A percentile compares a stretch with the other conserved stretches of the same genome.
Evolutionary conservation across 2,329 filamentous ascomycete species (phyloP).

Genomic region (Fusarium sp.): DNA sequence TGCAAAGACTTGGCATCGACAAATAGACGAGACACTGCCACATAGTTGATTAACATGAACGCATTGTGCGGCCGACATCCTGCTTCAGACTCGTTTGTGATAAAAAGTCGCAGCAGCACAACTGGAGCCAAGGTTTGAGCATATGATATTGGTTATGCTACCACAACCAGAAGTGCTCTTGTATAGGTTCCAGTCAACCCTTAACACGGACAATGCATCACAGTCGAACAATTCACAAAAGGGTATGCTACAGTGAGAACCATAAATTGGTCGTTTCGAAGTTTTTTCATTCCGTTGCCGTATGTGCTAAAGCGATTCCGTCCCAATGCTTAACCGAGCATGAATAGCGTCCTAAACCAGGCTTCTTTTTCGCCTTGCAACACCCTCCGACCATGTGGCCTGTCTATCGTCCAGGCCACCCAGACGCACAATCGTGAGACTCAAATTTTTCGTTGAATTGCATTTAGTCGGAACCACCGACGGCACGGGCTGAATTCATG

Average conservation of each 20-base stretch:
- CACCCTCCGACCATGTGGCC: constrained; percentile 53
- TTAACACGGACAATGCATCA: background rate
- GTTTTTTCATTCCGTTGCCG: constrained; percentile 56
- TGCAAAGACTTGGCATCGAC: background rate
- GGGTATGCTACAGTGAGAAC: constrained; percentile 18
- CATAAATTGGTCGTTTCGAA: constrained; percentile 47
- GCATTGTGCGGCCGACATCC: background rate
- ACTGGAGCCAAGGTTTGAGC: too few species aligned
- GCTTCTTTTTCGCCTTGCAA: constrained; percentile 52
- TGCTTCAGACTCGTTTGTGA: too few species aligned
- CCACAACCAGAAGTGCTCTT: background rate
- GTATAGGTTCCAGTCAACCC: background rate
- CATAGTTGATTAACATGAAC: background rate
- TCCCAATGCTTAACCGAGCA: constrained; percentile 57
- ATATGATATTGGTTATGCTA: too few species aligned
- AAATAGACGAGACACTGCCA: background rate
- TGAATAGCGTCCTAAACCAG: constrained; percentile 56
- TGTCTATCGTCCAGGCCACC: constrained; percentile 54
- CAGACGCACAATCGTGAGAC: constrained; percentile 56
- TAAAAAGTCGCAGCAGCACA: too few species aligned
- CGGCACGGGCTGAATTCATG: constrained; percentile 66
- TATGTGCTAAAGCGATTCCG: constrained; percentile 55
- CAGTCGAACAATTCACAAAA: background rate
- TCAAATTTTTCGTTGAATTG: constrained; percentile 50
- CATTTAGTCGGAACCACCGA: constrained; percentile 62